These are phyloP conservation scores for Saturnispora saitoi DNA, from an alignment of 805 yeast species.

Conservation along the genomic window DNA sequence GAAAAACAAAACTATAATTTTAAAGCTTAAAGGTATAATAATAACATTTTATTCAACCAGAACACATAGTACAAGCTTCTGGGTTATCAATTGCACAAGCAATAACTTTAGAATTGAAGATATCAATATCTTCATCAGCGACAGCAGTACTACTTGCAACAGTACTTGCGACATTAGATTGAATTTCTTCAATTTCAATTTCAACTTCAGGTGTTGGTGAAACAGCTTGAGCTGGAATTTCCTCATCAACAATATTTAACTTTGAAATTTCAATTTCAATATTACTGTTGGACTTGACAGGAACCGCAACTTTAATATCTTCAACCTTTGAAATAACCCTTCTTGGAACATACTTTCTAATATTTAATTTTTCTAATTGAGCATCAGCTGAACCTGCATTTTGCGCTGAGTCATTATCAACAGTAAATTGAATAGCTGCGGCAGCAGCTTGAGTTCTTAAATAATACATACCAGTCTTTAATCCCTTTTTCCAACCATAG, in stretches of 20 bases:
- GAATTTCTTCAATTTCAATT: conserved; percentile 6
- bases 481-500: conserved; percentile 98
- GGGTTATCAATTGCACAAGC: conserved; percentile 97
- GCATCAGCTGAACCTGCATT: conserved; percentile 25
- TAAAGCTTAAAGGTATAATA: neutral
- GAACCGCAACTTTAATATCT: conserved; percentile 22
- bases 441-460: conserved; percentile 97
- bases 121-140: conserved; percentile 51
- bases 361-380: conserved; percentile 23
- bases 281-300: conserved; percentile 1
- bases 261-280: conserved; percentile 8
- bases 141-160: conserved; percentile 8
- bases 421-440: conserved; percentile 92
- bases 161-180: conserved; percentile 5
- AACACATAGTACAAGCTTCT: conserved; percentile 97
- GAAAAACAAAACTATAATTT: neutral
- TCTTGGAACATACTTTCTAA: conserved; percentile 29
- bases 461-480: conserved; percentile 99
- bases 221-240: neutral
- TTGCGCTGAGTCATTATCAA: conserved; percentile 40
- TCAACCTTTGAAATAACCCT: conserved; percentile 22
- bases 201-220: conserved; percentile 1
- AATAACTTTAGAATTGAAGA: conserved; percentile 84
- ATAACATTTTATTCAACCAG: conserved; percentile 51
- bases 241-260: conserved; percentile 13